Percentiles rank a stretch among this genome's conserved stretches.
Evolutionary conservation across 225 moss, liverwort and hornwort species (phyloP).

Genomic region (Anthoceros angustus): DNA sequence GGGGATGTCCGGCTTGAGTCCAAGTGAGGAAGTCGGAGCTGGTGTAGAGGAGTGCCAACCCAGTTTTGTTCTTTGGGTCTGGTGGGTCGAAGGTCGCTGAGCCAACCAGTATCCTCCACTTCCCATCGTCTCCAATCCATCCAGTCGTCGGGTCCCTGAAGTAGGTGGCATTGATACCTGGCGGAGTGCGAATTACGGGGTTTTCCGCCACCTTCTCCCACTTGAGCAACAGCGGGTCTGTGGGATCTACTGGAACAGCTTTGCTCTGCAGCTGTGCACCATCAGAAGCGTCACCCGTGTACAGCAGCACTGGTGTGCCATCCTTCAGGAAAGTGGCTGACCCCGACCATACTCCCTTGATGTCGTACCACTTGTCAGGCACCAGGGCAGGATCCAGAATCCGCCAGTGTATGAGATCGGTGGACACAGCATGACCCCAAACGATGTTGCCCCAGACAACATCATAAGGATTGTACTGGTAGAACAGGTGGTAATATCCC

Average conservation of each 20-base stretch:
- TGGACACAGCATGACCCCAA: conserved; percentile 82
- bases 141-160: conserved; percentile 69
- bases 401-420: conserved; percentile 68
- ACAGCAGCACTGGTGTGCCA: conserved; percentile 58
- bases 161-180: conserved; percentile 18
- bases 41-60: conserved; percentile 47
- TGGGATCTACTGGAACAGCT: conserved; percentile 40
- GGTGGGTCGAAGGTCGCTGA: conserved; percentile 9
- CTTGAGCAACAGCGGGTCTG: conserved; percentile 53
- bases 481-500: conserved; percentile 88
- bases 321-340: conserved; percentile 45
- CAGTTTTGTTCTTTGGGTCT: conserved; percentile 16
- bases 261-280: conserved; percentile 59
- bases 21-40: conserved; percentile 49
- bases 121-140: conserved; percentile 44
- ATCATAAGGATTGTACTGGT: conserved; percentile 71
- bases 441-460: conserved; percentile 64
- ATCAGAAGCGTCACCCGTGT: conserved; percentile 67
- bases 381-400: conserved; percentile 28
- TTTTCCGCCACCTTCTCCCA: conserved; percentile 61
- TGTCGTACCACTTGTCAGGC: conserved; percentile 48
- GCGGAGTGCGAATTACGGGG: conserved; percentile 41
- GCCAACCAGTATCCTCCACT: conserved; percentile 61
- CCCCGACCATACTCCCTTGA: conserved; percentile 68
- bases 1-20: conserved; percentile 20